Evolutionary conservation across 306 rosid genomes (phyloP).

Genomic region (Inga leiocalycina): DNA sequence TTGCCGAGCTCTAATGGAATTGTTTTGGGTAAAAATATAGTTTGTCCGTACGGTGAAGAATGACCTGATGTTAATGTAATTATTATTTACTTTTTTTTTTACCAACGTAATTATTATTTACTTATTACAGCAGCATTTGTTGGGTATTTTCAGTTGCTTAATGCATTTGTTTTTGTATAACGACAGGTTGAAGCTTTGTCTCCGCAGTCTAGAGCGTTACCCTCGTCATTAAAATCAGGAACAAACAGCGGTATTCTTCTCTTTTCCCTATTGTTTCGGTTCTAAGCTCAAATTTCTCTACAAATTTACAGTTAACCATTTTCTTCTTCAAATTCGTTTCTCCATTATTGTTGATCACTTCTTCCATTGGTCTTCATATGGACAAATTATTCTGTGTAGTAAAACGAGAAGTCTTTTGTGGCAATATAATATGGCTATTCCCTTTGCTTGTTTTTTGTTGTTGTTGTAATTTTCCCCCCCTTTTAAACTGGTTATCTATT

Average conservation of each 20-base stretch:
- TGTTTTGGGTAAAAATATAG: not conserved
- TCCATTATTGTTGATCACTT: not conserved
- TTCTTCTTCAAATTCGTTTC: not conserved
- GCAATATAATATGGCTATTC: not conserved
- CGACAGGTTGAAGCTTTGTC: slow-evolving; percentile 48
- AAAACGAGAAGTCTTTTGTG: not conserved
- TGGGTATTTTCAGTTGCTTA: slow-evolving; percentile 10
- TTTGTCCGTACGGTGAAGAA: not conserved
- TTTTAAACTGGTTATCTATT: slow-evolving; percentile 1
- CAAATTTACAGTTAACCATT: not conserved
- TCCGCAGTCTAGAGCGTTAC: slow-evolving; percentile 46
- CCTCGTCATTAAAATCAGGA: slow-evolving; percentile 42
- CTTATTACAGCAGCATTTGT: not conserved
- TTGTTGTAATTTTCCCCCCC: not conserved
- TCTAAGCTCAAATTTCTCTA: not conserved
- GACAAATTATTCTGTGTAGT: not conserved
- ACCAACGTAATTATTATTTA: not conserved
- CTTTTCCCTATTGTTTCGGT: not conserved
- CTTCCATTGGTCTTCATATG: not conserved
- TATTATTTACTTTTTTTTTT: not conserved
- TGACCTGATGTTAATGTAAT: slow-evolving; percentile 7
- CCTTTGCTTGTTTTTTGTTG: not conserved
- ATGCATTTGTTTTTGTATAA: slow-evolving; percentile 1
- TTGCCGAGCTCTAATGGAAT: not conserved
- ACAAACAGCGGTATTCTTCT: slow-evolving; percentile 46